phyloP scores from a whole-genome alignment of 2,329 filamentous ascomycete genomes.

The Ceratocystis ficicola region DNA sequence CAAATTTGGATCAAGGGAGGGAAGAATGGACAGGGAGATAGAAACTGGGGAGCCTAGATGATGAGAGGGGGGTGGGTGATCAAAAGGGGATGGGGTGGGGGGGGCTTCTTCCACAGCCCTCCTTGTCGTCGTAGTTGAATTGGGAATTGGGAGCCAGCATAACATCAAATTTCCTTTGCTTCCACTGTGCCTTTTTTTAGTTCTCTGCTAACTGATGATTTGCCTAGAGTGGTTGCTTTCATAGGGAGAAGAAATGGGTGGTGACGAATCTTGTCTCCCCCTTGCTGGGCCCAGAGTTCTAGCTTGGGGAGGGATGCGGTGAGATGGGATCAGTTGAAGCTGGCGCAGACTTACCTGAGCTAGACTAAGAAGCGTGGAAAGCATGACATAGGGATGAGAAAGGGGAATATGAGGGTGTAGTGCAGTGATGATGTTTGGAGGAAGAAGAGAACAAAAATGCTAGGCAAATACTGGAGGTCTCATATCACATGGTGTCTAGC shows the following conservation, averaged over 20 bases:
- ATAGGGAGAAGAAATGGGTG: background rate
- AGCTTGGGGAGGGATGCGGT: too few relatives aligned
- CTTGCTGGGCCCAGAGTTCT: background rate
- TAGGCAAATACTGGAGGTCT: background rate
- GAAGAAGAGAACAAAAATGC: background rate
- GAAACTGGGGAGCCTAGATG: background rate
- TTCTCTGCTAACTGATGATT: background rate
- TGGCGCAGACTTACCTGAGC: background rate
- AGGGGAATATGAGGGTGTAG: too few relatives aligned
- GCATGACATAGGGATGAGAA: background rate
- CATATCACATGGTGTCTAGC: background rate
- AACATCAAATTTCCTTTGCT: background rate
- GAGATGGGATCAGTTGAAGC: background rate
- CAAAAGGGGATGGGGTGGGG: background rate
- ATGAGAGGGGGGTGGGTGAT: background rate
- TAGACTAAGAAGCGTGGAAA: background rate
- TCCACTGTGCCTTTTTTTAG: background rate
- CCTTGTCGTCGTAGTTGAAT: too few relatives aligned
- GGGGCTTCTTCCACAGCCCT: background rate
- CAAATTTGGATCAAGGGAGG: background rate
- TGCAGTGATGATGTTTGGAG: background rate
- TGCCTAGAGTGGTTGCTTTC: background rate
- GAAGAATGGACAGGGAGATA: background rate
- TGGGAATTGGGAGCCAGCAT: background rate
- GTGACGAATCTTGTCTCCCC: background rate